Evolutionary conservation across 139 green algal genomes (phyloP).

Genomic region (Klebsormidium nitens): DNA sequence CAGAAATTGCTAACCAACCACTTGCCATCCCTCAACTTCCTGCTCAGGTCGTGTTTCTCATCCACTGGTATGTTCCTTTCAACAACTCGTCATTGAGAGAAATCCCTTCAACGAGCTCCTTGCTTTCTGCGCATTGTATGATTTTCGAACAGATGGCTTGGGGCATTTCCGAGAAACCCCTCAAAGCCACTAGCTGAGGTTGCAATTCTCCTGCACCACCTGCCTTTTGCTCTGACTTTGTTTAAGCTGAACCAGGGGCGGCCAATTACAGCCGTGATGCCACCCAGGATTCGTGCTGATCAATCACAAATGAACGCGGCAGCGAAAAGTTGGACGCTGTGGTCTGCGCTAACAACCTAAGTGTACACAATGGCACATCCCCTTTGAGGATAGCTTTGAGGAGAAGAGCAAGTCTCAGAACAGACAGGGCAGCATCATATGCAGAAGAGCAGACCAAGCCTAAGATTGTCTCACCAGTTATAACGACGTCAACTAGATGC

Average conservation of each 20-base stretch:
- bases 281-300: neutral
- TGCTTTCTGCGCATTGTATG: neutral
- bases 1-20: too few relatives aligned
- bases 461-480: constrained; percentile 24
- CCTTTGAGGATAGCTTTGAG: neutral
- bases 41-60: too few relatives aligned
- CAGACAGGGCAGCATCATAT: neutral
- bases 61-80: too few relatives aligned
- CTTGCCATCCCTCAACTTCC: too few relatives aligned
- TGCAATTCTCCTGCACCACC: neutral
- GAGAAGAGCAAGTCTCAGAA: neutral
- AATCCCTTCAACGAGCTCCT: neutral
- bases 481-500: constrained; percentile 30
- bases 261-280: neutral
- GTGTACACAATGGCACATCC: neutral
- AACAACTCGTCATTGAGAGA: too few relatives aligned
- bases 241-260: neutral
- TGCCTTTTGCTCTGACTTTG: too few relatives aligned
- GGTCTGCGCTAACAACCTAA: neutral
- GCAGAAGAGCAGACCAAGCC: constrained; percentile 13
- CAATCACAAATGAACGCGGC: neutral
- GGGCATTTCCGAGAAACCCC: neutral
- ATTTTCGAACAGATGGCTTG: neutral
- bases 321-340: neutral
- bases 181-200: neutral